Evolutionary conservation across 2,329 filamentous ascomycete genomes (phyloP).

Genomic region (Ophioceras dolichostomum): DNA sequence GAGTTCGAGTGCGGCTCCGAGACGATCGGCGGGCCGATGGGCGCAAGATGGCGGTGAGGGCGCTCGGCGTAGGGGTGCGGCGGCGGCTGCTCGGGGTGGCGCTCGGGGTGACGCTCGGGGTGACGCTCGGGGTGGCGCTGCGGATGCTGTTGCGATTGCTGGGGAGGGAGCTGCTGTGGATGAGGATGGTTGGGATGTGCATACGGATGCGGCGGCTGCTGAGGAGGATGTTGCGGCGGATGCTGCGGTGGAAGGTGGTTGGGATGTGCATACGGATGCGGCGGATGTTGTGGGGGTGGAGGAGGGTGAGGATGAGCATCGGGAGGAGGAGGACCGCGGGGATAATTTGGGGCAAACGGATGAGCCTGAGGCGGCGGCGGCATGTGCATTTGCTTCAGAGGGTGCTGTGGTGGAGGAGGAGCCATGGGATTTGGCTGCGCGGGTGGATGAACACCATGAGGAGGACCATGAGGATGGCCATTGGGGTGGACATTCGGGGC

Average conservation of each 20-base stretch:
- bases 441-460: too few species aligned
- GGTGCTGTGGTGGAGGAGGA: too few species aligned
- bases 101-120: slow-evolving; percentile 14
- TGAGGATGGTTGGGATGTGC: neutral
- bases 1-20: neutral
- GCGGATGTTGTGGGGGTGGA: neutral
- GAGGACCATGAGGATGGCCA: too few species aligned
- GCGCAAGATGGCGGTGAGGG: slow-evolving; percentile 1
- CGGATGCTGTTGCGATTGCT: neutral
- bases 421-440: too few species aligned
- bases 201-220: slow-evolving; percentile 7
- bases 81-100: slow-evolving; percentile 8
- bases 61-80: neutral
- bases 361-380: too few species aligned
- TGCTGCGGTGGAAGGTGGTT: neutral
- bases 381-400: too few species aligned
- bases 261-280: slow-evolving; percentile 6
- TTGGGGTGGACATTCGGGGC: too few species aligned
- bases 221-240: too few species aligned
- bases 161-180: neutral
- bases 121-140: slow-evolving; percentile 8
- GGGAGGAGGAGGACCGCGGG: too few species aligned
- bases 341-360: too few species aligned
- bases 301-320: neutral
- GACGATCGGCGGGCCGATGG: neutral